Conservation (phyloP, 148 eudicot genomes). For the Nyssa sinensis region DNA sequence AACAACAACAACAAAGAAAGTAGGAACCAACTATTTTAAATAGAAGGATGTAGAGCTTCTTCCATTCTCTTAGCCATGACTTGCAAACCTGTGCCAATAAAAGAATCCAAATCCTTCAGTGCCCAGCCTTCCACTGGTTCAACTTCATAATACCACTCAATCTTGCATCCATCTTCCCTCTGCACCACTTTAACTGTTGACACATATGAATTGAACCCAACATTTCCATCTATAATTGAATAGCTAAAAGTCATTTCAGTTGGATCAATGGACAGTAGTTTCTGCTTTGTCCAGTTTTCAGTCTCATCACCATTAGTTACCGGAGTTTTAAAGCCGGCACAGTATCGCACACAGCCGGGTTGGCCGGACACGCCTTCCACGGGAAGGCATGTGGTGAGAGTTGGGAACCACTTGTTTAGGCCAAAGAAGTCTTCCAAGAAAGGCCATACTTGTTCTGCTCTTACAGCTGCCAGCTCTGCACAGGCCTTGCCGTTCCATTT, state of each 20-base stretch:
- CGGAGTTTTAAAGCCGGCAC: slow-evolving; percentile 22
- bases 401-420: slow-evolving; percentile 42
- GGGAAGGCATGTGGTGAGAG: slow-evolving; percentile 21
- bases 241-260: slow-evolving; percentile 24
- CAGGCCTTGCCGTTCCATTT: slow-evolving; percentile 38
- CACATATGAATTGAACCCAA: slow-evolving; percentile 38
- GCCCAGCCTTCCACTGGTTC: slow-evolving; percentile 41
- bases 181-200: slow-evolving; percentile 27
- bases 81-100: slow-evolving; percentile 32
- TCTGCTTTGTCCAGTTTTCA: slow-evolving; percentile 42
- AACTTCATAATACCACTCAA: slow-evolving; percentile 41
- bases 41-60: slow-evolving; percentile 18
- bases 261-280: slow-evolving; percentile 27
- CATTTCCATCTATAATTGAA: slow-evolving; percentile 40
- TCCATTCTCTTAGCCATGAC: slow-evolving; percentile 38
- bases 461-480: slow-evolving; percentile 22
- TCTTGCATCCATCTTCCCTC: slow-evolving; percentile 23
- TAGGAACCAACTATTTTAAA: too few species aligned
- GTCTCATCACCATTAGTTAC: neutral
- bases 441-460: slow-evolving; percentile 37
- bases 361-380: slow-evolving; percentile 29
- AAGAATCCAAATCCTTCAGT: slow-evolving; percentile 26
- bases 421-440: slow-evolving; percentile 34
- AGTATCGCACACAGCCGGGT: slow-evolving; percentile 36
- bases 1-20: neutral